Evolutionary conservation across 192 early-diverging fungal genomes (phyloP).

Genomic region (Rhizophlyctis rosea): DNA sequence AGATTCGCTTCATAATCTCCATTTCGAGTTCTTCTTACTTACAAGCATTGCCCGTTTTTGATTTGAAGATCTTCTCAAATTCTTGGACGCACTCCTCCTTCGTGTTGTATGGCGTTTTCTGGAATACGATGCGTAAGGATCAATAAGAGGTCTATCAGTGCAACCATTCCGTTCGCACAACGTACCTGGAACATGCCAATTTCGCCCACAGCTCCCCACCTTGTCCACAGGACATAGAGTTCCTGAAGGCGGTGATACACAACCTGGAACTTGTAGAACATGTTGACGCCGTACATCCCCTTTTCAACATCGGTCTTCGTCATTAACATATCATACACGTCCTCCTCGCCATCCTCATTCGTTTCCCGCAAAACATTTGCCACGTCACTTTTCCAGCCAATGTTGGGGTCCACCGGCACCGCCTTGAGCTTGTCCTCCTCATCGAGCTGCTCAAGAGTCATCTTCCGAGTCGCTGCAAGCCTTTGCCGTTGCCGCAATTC

Average conservation of each 20-base stretch:
- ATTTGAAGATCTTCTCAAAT: conserved; percentile 38
- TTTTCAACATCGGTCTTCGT: conserved; percentile 42
- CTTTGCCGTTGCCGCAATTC: not conserved
- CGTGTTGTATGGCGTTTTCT: conserved; percentile 30
- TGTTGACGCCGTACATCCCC: conserved; percentile 31
- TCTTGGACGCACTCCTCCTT: conserved; percentile 27
- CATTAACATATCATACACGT: conserved; percentile 43
- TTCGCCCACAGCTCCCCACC: conserved; percentile 31
- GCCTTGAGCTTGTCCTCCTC: conserved; percentile 18
- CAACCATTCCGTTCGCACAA: conserved; percentile 4
- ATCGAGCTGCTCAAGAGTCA: conserved; percentile 16
- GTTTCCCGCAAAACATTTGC: conserved; percentile 20
- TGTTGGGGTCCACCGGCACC: conserved; percentile 5
- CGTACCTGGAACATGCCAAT: conserved; percentile 20
- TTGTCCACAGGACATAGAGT: conserved; percentile 31
- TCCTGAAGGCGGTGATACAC: conserved; percentile 46
- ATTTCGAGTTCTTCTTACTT: too few relatives aligned
- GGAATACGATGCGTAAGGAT: too few relatives aligned
- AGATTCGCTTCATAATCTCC: too few relatives aligned
- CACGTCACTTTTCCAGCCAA: too few relatives aligned
- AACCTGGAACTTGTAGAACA: conserved; percentile 61
- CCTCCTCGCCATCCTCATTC: conserved; percentile 23
- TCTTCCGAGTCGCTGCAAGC: conserved; percentile 8
- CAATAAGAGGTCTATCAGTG: not conserved
- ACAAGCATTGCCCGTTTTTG: conserved; percentile 35